Evolutionary conservation across 2,329 filamentous ascomycete species (phyloP).

Genomic region (Penicillium verrucosum): DNA sequence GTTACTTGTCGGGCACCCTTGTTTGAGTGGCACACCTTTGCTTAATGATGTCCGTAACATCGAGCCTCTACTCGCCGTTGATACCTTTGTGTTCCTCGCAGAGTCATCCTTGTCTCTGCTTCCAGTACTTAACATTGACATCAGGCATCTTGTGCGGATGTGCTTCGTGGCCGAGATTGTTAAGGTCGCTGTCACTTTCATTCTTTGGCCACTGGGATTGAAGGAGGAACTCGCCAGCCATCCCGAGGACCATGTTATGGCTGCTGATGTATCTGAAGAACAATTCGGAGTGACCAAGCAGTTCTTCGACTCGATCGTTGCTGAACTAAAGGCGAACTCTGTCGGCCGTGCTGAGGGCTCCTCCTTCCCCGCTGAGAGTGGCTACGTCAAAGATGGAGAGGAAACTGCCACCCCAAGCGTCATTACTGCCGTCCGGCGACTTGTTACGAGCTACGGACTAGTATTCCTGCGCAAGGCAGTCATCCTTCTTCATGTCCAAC

Average conservation of each 20-base stretch:
- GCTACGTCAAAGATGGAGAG: constrained; percentile 39
- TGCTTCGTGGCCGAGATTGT: constrained; percentile 91
- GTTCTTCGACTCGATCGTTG: constrained; percentile 40
- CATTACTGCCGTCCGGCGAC: constrained; percentile 34
- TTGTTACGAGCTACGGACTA: constrained; percentile 77
- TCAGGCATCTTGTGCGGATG: constrained; percentile 74
- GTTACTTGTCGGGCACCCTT: constrained; percentile 63
- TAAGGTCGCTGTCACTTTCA: constrained; percentile 66
- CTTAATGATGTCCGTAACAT: constrained; percentile 39
- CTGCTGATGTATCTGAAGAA: constrained; percentile 28
- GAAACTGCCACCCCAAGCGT: constrained; percentile 32
- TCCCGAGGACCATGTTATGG: constrained; percentile 27
- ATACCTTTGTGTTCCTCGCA: constrained; percentile 62
- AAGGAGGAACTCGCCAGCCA: constrained; percentile 34
- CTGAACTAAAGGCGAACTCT: constrained; percentile 37
- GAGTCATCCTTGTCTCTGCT: constrained; percentile 71
- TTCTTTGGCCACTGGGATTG: constrained; percentile 38
- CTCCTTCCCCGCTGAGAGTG: constrained; percentile 36
- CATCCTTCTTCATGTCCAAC: constrained; percentile 81
- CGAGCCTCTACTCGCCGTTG: constrained; percentile 38
- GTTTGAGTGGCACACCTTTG: constrained; percentile 32
- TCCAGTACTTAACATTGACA: constrained; percentile 66
- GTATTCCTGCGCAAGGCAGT: constrained; percentile 81
- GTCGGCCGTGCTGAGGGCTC: constrained; percentile 35
- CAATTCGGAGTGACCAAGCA: constrained; percentile 30